Percentiles rank a stretch among this genome's conserved stretches.
Evolutionary conservation across 768 basidiomycete species (phyloP).

Genomic region (Boletus eberwhitei): DNA sequence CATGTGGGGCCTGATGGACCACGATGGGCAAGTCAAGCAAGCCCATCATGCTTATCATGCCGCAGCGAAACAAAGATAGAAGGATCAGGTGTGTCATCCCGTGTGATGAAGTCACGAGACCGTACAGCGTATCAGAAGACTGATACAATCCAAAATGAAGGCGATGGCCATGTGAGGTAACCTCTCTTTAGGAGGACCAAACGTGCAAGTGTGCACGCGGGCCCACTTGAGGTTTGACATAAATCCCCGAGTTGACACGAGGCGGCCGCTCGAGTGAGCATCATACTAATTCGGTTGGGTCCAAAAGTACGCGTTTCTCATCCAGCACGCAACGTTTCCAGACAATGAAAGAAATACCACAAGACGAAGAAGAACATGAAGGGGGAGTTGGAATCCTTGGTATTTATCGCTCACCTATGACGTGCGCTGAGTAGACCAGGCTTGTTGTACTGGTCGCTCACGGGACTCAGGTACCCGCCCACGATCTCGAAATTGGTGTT

Average conservation of each 20-base stretch:
- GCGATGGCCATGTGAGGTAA: slow-evolving; percentile 7
- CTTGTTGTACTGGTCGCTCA: slow-evolving; percentile 96
- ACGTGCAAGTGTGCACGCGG: slow-evolving; percentile 1
- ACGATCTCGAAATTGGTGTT: slow-evolving; percentile 92
- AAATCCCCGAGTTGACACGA: slow-evolving; percentile 9
- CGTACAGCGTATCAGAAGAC: slow-evolving; percentile 7
- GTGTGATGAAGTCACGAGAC: slow-evolving; percentile 7
- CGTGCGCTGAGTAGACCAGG: slow-evolving; percentile 83
- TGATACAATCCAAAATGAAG: slow-evolving; percentile 8
- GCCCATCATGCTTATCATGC: slow-evolving; percentile 9
- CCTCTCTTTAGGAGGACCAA: slow-evolving; percentile 6
- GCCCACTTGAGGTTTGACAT: not conserved
- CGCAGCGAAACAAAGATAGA: slow-evolving; percentile 9
- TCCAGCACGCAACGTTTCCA: not conserved
- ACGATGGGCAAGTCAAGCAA: slow-evolving; percentile 9
- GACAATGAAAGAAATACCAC: not conserved
- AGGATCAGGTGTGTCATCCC: slow-evolving; percentile 11
- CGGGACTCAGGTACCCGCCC: slow-evolving; percentile 94
- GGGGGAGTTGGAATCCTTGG: not conserved
- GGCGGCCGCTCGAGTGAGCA: slow-evolving; percentile 17
- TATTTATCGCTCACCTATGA: slow-evolving; percentile 67
- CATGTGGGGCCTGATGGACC: slow-evolving; percentile 3
- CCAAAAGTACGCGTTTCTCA: slow-evolving; percentile 2
- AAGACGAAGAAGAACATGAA: not conserved
- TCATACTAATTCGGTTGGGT: slow-evolving; percentile 7